Evolutionary conservation across 2,329 filamentous ascomycete species (phyloP), one percentile per base, ranked within the genome.

Genomic region (Aureobasidium lini): DNA sequence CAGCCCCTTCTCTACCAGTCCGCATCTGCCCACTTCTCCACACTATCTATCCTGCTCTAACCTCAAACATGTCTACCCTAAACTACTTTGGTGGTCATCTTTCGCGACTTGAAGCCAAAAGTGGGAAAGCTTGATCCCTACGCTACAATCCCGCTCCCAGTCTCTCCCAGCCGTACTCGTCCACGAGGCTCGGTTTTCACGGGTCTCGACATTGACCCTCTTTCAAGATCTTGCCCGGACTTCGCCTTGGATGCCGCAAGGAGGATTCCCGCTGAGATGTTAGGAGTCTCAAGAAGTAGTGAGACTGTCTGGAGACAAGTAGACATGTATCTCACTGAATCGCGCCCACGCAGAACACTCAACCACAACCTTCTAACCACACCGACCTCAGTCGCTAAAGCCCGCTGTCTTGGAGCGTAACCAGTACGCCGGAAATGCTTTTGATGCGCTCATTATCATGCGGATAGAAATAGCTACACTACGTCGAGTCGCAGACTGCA

Each of bases 21-120:
- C 43, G 56, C 36, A 49, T 58, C 36, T n/a, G 56, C 46, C 11
- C 28, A 49, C 42, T 42, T 59, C 54, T 58, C 54, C 44, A 48
- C 5, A 48, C 54, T 42, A 48, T 40, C 23, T n/a, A 16, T 11
- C 13, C 34, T 9, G 36, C 15, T 48, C 54, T 58, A 58, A 58
- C 54, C 44, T 6, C 9, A n/a, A 48, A 4, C 10, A 15, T 39
- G 11, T 6, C 9, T n/a, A 16, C n/a, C 1, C 47, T 23, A 59
- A 59, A 18, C 57, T 37, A 31, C 16, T 59, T 48, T 10, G 6
- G 31, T 18, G 10, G 7, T 44, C 47, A 16, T 42, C 4, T 37
- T 28, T 39, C 47, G 46, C 57, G 46, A 59, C 23, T 34, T 59
- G 47, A 8, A 43, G 31, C 57, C 37, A 4, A 9, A 50, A 44